Evolutionary conservation across 108 stramenopile species (phyloP).

Genomic region (Fistulifera pelliculosa): DNA sequence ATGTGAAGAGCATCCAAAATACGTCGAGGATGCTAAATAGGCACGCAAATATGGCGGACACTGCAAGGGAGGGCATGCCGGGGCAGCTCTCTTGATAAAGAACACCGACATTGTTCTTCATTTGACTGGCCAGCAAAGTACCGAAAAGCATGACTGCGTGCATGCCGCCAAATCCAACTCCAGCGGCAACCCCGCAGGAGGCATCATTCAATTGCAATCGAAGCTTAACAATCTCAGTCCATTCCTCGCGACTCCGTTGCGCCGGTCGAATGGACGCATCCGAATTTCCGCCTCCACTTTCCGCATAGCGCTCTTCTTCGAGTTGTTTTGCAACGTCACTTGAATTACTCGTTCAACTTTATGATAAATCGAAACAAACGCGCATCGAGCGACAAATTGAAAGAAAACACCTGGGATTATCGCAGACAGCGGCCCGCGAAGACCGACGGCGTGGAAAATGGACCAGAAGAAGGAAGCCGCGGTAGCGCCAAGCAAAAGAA

Average conservation of each 20-base stretch:
- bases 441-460: slow-evolving; percentile 30
- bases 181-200: slow-evolving; percentile 65
- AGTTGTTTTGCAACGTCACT: slow-evolving; percentile 39
- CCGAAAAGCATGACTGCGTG: slow-evolving; percentile 76
- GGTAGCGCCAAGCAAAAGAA: slow-evolving; percentile 51
- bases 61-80: slow-evolving; percentile 49
- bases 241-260: neutral
- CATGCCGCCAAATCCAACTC: slow-evolving; percentile 69
- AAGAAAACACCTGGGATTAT: slow-evolving; percentile 52
- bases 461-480: slow-evolving; percentile 45
- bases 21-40: slow-evolving; percentile 71
- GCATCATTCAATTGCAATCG: slow-evolving; percentile 69
- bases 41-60: slow-evolving; percentile 51
- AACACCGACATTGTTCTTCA: slow-evolving; percentile 44
- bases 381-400: slow-evolving; percentile 50
- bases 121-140: slow-evolving; percentile 62
- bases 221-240: slow-evolving; percentile 50
- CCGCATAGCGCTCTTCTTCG: slow-evolving; percentile 14
- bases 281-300: slow-evolving; percentile 4
- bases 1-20: slow-evolving; percentile 76
- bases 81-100: slow-evolving; percentile 67
- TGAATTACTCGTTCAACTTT: slow-evolving; percentile 65
- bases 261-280: slow-evolving; percentile 2
- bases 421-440: slow-evolving; percentile 23
- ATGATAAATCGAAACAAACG: slow-evolving; percentile 59